Evolutionary conservation across 2,329 filamentous ascomycete genomes (phyloP).

Genomic region (Teratosphaeria zuluensis): DNA sequence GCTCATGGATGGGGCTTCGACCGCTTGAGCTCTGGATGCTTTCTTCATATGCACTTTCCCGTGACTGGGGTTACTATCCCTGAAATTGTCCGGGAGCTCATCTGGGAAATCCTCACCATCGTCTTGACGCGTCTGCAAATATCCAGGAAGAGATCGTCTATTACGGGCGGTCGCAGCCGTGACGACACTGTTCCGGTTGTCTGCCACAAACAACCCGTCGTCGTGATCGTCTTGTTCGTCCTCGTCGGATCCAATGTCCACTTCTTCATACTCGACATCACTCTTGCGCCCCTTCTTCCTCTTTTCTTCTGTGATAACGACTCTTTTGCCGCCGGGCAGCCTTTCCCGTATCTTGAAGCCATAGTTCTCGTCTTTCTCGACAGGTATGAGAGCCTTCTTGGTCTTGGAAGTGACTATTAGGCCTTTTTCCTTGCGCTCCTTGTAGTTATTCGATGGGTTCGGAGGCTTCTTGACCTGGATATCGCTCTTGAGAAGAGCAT

Average conservation of each 20-base stretch:
- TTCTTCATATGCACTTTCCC: constrained; percentile 8
- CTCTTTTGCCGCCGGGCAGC: constrained; percentile 15
- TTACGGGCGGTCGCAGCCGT: background rate
- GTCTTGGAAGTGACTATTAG: constrained; percentile 20
- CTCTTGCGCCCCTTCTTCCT: constrained; percentile 10
- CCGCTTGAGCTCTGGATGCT: constrained; percentile 3
- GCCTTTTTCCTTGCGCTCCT: constrained; percentile 28
- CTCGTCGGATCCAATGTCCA: constrained; percentile 37
- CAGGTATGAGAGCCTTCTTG: constrained; percentile 22
- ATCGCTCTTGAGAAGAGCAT: constrained; percentile 23
- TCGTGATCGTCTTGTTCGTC: constrained; percentile 29
- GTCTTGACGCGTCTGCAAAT: constrained; percentile 33
- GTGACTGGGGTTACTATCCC: constrained; percentile 24
- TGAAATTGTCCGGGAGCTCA: constrained; percentile 33
- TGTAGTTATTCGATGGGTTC: constrained; percentile 20
- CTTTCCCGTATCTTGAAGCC: constrained; percentile 24
- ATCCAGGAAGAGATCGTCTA: constrained; percentile 22
- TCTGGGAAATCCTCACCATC: constrained; percentile 32
- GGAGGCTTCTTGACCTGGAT: constrained; percentile 22
- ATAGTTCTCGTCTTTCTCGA: constrained; percentile 25
- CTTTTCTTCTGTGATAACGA: constrained; percentile 4
- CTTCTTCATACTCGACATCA: constrained; percentile 33
- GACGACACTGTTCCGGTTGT: background rate
- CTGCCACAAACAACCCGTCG: constrained; percentile 10
- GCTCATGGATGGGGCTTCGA: background rate